A percentile compares a stretch with the other conserved stretches of the same genome.
phyloP scores from a whole-genome alignment of 352 stramenopile species.

The Pythium aphanidermatum region DNA sequence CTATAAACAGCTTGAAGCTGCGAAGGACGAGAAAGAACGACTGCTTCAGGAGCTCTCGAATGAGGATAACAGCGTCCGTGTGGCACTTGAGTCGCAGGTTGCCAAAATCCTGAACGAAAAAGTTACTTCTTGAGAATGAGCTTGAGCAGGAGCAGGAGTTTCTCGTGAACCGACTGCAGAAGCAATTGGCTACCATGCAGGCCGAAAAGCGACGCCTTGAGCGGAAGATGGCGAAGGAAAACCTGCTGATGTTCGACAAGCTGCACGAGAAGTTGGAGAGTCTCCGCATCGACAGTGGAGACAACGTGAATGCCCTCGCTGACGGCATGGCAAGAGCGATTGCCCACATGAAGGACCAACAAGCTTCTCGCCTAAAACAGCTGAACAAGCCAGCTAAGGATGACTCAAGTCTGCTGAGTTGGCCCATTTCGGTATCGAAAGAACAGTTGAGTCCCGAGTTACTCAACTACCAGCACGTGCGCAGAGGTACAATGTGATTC shows the following conservation, averaged over 20 bases:
- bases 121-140: slow-evolving; percentile 80
- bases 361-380: slow-evolving; percentile 43
- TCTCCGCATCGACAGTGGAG: slow-evolving; percentile 43
- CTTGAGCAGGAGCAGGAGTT: slow-evolving; percentile 87
- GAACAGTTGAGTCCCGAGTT: slow-evolving; percentile 41
- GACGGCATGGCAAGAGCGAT: slow-evolving; percentile 44
- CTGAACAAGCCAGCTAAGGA: slow-evolving; percentile 51
- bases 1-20: slow-evolving; percentile 73
- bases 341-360: slow-evolving; percentile 20
- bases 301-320: slow-evolving; percentile 55
- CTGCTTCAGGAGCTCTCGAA: slow-evolving; percentile 59
- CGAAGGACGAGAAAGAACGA: slow-evolving; percentile 61
- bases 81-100: slow-evolving; percentile 71
- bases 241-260: slow-evolving; percentile 58
- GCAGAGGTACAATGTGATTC: slow-evolving; percentile 76
- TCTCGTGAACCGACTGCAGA: slow-evolving; percentile 81
- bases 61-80: slow-evolving; percentile 56
- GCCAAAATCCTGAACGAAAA: slow-evolving; percentile 81
- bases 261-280: slow-evolving; percentile 57
- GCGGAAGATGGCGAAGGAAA: slow-evolving; percentile 69
- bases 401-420: slow-evolving; percentile 46
- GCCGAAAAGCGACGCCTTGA: slow-evolving; percentile 68
- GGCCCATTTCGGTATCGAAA: slow-evolving; percentile 27
- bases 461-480: slow-evolving; percentile 64
- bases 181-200: slow-evolving; percentile 65